Conservation (phyloP, 2,329 filamentous ascomycete genomes). For the Parastagonospora nodorum region DNA sequence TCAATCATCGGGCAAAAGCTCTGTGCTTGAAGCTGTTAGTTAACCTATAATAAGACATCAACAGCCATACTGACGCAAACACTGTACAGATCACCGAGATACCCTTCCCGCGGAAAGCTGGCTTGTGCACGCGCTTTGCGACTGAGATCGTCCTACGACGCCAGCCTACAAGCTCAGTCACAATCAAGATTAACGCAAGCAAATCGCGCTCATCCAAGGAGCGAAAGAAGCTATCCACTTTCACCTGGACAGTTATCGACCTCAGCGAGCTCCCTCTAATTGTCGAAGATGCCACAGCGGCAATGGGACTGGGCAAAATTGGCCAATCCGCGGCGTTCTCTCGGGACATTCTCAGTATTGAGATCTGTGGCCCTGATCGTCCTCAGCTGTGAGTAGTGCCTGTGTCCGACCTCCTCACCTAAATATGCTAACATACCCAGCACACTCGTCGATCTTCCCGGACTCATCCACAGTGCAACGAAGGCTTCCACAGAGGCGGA, state of each 20-base stretch:
- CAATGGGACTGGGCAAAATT: conserved; percentile 52
- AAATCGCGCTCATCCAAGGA: conserved; percentile 27
- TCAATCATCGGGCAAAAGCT: conserved; percentile 59
- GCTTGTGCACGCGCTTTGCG: neutral
- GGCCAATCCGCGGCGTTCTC: conserved; percentile 42
- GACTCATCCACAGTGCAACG: conserved; percentile 48
- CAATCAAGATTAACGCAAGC: conserved; percentile 47
- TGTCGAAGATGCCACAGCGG: conserved; percentile 58
- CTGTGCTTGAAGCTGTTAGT: conserved; percentile 60
- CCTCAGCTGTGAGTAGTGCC: conserved; percentile 36
- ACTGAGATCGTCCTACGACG: conserved; percentile 49
- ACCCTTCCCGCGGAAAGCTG: neutral
- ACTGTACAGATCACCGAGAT: neutral
- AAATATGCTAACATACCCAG: conserved; percentile 30
- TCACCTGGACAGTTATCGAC: conserved; percentile 42
- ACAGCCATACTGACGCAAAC: too few relatives aligned
- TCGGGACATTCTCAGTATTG: conserved; percentile 49
- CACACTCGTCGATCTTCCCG: conserved; percentile 54
- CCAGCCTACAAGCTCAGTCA: conserved; percentile 21
- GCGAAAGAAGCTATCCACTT: conserved; percentile 43
- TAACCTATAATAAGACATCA: too few relatives aligned
- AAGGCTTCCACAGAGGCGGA: conserved; percentile 29
- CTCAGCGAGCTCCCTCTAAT: conserved; percentile 53
- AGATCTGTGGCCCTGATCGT: conserved; percentile 49
- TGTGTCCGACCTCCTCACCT: conserved; percentile 17